These are phyloP conservation scores for Amanita molliuscula DNA, from an alignment of 768 basidiomycete genomes.

Conservation along the genomic window DNA sequence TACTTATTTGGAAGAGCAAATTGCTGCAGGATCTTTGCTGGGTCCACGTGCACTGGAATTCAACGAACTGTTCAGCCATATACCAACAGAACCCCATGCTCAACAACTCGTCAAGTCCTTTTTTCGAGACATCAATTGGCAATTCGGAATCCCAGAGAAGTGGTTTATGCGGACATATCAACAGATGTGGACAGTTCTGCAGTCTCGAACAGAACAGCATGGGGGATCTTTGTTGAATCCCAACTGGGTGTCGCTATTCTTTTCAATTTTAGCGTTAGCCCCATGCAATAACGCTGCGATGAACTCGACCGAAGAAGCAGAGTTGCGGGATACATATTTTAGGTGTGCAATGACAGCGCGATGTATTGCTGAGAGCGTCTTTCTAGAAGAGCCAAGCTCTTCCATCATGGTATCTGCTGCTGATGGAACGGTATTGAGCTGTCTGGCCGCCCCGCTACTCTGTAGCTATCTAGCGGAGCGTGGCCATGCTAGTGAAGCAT, in stretches of 20 bases:
- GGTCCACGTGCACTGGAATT: constrained; percentile 14
- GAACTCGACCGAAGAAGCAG: constrained; percentile 6
- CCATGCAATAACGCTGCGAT: constrained; percentile 16
- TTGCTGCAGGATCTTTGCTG: constrained; percentile 13
- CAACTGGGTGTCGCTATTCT: constrained; percentile 42
- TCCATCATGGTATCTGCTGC: constrained; percentile 28
- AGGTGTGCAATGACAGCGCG: constrained; percentile 34
- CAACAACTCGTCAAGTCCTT: constrained; percentile 27
- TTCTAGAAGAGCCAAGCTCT: constrained; percentile 22
- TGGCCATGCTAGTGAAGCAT: constrained; percentile 39
- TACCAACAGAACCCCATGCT: constrained; percentile 22
- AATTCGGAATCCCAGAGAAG: constrained; percentile 37
- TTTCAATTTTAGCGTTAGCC: constrained; percentile 34
- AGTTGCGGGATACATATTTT: constrained; percentile 19
- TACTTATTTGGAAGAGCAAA: constrained; percentile 18
- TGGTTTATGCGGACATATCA: constrained; percentile 34
- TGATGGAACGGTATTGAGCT: constrained; percentile 36
- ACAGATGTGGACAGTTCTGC: constrained; percentile 37
- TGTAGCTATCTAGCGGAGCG: constrained; percentile 34
- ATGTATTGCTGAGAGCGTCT: constrained; percentile 34
- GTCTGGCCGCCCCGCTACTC: constrained; percentile 34
- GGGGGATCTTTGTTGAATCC: constrained; percentile 31
- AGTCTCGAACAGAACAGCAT: constrained; percentile 14
- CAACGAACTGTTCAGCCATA: constrained; percentile 22
- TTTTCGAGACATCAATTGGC: constrained; percentile 39